Evolutionary conservation across 179 eudicot genomes (phyloP), one percentile per base, ranked within the genome.

Genomic region (Actinidia arguta): DNA sequence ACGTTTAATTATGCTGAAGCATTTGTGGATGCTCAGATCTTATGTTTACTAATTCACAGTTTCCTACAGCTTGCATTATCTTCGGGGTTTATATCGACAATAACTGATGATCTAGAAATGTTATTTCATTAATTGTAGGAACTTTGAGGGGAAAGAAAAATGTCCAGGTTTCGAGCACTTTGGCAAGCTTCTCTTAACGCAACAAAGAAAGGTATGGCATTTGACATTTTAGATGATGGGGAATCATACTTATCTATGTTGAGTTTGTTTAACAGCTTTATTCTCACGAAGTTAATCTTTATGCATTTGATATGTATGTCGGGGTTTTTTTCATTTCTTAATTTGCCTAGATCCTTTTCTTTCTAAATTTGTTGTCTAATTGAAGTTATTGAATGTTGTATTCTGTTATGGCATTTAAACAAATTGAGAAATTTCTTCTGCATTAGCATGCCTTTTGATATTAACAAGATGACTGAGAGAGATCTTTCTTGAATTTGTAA

Each of bases 111-210:
- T 81, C 22, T 78, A 25, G 46, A 18, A 5, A 14, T 44, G 16
- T 48, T 44, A 9, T 52, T 52, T 22, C 48, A 8, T 55, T 18
- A 18, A 48, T 81, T 56, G 72, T 73, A 81, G 82, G 84, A 63
- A 81, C 46, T 81, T 63, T 79, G 66, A 78, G 63, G 73, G 31
- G 48, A 8, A 44, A 44, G 31, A 42, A 25, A 63, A 47, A 95
- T 95, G 99, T 93, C 99, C 25, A 90, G 94, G 85, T 89, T 96
- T 84, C 93, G 95, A 78, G 90, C 92, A 75, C 69, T 94, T 46
- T 82, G 89, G 90, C 98, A 94, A 88, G 94, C 99, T 82, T 96
- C 99, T 83, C 54, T 96, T 39, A 90, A 75, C 86, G 97, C 98
- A 56, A 96, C 98, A 50, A 96, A 90, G 89, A 92, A 89, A 91